These are phyloP conservation scores for Mesostigma viride DNA, from an alignment of 139 green algal species.

Conservation along the genomic window DNA sequence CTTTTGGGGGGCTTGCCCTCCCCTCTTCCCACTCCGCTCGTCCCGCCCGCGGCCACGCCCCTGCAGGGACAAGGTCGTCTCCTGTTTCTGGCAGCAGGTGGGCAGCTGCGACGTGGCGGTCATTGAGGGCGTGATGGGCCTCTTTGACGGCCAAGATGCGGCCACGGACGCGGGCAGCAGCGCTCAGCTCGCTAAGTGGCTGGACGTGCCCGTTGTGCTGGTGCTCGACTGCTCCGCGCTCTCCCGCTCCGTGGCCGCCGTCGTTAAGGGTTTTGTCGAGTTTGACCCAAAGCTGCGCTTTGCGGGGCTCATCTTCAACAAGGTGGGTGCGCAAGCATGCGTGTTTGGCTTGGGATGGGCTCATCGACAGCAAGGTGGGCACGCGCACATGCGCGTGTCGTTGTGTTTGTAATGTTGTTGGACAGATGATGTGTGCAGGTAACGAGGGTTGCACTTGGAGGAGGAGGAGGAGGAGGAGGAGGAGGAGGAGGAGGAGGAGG, in stretches of 20 bases:
- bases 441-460: too few relatives aligned
- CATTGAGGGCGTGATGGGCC: constrained; percentile 66
- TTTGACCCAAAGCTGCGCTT: constrained; percentile 57
- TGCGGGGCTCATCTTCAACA: constrained; percentile 72
- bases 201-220: constrained; percentile 66
- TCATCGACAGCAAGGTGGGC: too few relatives aligned
- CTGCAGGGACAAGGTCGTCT: constrained; percentile 37
- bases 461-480: too few relatives aligned
- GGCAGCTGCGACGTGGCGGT: constrained; percentile 57
- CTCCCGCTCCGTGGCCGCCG: constrained; percentile 45
- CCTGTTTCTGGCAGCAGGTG: constrained; percentile 31
- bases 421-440: too few relatives aligned
- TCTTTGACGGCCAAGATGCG: constrained; percentile 64
- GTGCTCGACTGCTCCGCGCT: constrained; percentile 63
- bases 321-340: constrained; percentile 37
- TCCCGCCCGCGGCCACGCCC: neutral
- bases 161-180: constrained; percentile 58
- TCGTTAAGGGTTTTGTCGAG: constrained; percentile 51
- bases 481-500: too few relatives aligned
- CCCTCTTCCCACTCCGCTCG: neutral
- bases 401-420: too few relatives aligned
- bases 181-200: constrained; percentile 66
- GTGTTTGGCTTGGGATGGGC: too few relatives aligned
- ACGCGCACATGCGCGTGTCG: too few relatives aligned
- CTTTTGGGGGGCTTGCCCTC: too few relatives aligned